Evolutionary conservation across 2,329 filamentous ascomycete species (phyloP).

Genomic region (Xylaria sp.): DNA sequence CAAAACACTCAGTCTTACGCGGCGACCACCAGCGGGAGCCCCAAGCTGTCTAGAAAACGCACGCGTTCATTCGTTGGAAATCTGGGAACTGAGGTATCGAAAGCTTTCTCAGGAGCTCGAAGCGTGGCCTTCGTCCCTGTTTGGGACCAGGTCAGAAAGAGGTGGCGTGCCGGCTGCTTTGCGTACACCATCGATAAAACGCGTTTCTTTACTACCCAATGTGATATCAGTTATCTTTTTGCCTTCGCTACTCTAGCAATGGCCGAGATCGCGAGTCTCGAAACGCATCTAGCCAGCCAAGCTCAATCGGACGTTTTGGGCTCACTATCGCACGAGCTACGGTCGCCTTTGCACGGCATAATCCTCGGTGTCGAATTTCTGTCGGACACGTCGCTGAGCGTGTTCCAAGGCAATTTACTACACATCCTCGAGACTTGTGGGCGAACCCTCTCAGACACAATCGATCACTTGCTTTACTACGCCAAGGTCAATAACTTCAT

Average conservation of each 20-base stretch:
- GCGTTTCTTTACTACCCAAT: conserved; percentile 56
- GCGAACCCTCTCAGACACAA: conserved; percentile 62
- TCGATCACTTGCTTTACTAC: conserved; percentile 64
- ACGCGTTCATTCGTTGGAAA: conserved; percentile 30
- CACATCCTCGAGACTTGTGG: conserved; percentile 62
- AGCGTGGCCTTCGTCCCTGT: conserved; percentile 32
- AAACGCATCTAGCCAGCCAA: conserved; percentile 52
- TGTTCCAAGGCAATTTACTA: conserved; percentile 58
- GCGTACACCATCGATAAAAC: conserved; percentile 58
- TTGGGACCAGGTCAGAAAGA: conserved; percentile 29
- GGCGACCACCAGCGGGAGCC: conserved; percentile 11
- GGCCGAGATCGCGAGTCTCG: conserved; percentile 63
- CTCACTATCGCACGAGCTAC: conserved; percentile 69
- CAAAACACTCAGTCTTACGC: not conserved
- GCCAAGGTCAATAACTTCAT: conserved; percentile 62
- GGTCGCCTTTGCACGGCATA: conserved; percentile 70
- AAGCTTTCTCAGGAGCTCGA: conserved; percentile 27
- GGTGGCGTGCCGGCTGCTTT: conserved; percentile 61
- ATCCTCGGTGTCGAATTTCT: conserved; percentile 64
- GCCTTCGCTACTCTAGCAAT: conserved; percentile 66
- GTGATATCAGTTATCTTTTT: conserved; percentile 62
- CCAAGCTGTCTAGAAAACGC: conserved; percentile 21
- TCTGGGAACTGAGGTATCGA: conserved; percentile 27
- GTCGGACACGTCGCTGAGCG: conserved; percentile 60
- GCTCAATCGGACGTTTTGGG: conserved; percentile 68